phyloP scores from a whole-genome alignment of 2,329 filamentous ascomycete species.

The Aspergillus sp. region DNA sequence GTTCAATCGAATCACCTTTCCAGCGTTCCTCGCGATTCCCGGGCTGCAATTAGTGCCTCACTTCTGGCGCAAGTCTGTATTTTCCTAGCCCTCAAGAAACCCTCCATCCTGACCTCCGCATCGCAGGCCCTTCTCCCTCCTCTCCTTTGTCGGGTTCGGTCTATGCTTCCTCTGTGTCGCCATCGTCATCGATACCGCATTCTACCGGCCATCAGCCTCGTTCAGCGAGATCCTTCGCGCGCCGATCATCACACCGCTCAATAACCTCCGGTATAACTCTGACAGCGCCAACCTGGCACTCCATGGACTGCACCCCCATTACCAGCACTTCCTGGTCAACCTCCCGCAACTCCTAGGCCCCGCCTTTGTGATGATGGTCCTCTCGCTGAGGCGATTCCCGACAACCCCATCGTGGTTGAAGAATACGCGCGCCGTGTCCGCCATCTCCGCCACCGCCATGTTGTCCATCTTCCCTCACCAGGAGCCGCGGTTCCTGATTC shows the following conservation, averaged over 20 bases:
- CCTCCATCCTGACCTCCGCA: slow-evolving; percentile 27
- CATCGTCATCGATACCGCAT: slow-evolving; percentile 79
- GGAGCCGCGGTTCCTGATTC: slow-evolving; percentile 54
- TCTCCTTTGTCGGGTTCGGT: slow-evolving; percentile 64
- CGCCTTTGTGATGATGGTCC: slow-evolving; percentile 54
- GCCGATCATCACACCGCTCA: slow-evolving; percentile 73
- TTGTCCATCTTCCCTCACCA: slow-evolving; percentile 51
- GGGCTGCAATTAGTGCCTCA: slow-evolving; percentile 80
- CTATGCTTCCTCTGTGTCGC: slow-evolving; percentile 69
- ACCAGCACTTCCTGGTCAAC: slow-evolving; percentile 72
- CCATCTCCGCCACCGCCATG: slow-evolving; percentile 43
- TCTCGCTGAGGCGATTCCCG: slow-evolving; percentile 48
- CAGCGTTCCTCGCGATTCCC: slow-evolving; percentile 85
- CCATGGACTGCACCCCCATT: slow-evolving; percentile 76
- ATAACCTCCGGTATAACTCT: slow-evolving; percentile 76
- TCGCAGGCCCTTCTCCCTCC: slow-evolving; percentile 58
- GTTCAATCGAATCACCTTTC: slow-evolving; percentile 97
- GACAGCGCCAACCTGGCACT: slow-evolving; percentile 67
- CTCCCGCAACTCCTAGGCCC: slow-evolving; percentile 71
- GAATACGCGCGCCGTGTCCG: slow-evolving; percentile 43
- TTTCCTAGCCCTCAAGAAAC: neutral
- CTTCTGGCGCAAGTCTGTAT: slow-evolving; percentile 72
- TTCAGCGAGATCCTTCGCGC: slow-evolving; percentile 44
- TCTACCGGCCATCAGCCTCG: slow-evolving; percentile 57
- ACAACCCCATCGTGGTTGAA: slow-evolving; percentile 31